Evolutionary conservation across 23 red algal genomes (phyloP).

Genomic region (Cyanidium caldarium): DNA sequence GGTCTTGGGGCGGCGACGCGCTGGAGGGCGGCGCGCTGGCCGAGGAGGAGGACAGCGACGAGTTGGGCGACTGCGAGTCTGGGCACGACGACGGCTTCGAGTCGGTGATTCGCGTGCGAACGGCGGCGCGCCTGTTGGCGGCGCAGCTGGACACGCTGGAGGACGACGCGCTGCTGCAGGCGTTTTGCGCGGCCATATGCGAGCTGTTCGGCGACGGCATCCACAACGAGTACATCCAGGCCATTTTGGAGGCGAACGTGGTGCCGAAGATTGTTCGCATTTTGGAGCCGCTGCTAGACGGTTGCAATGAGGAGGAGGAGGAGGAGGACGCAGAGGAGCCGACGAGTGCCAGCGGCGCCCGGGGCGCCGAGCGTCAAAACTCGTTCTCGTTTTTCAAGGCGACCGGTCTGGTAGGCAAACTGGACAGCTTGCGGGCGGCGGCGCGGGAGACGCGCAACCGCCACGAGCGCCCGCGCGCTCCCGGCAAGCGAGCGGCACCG

Average conservation of each 20-base stretch:
- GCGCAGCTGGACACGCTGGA: slow-evolving; percentile 32
- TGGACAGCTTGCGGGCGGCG: background rate
- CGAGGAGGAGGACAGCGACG: no score
- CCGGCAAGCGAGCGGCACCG: no score
- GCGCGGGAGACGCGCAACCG: background rate
- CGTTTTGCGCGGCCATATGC: slow-evolving; percentile 66
- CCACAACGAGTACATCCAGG: slow-evolving; percentile 91
- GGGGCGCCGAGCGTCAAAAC: background rate
- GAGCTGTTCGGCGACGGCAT: slow-evolving; percentile 96
- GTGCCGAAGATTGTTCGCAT: slow-evolving; percentile 61
- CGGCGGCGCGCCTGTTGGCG: slow-evolving; percentile 37
- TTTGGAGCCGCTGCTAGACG: slow-evolving; percentile 24
- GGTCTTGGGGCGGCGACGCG: no score
- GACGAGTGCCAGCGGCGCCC: background rate
- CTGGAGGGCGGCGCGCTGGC: no score
- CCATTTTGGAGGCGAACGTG: slow-evolving; percentile 78
- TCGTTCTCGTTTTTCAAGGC: background rate
- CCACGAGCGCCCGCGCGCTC: background rate
- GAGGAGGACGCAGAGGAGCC: no score
- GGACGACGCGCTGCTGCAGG: slow-evolving; percentile 64
- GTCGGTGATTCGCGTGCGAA: slow-evolving; percentile 24
- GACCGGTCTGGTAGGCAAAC: background rate
- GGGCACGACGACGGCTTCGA: slow-evolving; percentile 4
- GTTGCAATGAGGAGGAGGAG: no score
- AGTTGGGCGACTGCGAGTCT: no score